Conservation (phyloP, 2,329 filamentous ascomycete species). For the Aureobasidium leucospermi region DNA sequence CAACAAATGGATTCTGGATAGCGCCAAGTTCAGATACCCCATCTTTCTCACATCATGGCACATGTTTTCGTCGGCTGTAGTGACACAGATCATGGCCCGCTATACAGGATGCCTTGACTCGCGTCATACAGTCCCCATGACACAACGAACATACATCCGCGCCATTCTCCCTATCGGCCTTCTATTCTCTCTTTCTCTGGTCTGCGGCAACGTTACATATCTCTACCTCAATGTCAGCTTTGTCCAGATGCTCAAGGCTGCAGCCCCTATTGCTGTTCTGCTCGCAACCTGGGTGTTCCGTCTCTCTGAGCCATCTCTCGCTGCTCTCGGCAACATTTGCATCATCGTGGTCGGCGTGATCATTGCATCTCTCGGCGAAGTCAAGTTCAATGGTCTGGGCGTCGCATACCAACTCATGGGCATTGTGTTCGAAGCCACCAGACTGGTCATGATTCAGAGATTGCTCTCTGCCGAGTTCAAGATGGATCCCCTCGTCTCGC, state of each 20-base stretch:
- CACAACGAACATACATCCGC: slow-evolving; percentile 20
- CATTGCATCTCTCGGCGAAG: slow-evolving; percentile 20
- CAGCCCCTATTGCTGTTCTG: slow-evolving; percentile 19
- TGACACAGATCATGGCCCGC: slow-evolving; percentile 22
- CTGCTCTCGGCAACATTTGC: slow-evolving; percentile 20
- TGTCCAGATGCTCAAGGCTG: slow-evolving; percentile 24
- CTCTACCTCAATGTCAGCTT: slow-evolving; percentile 23
- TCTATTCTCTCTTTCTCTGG: slow-evolving; percentile 20
- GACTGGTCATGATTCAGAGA: slow-evolving; percentile 19
- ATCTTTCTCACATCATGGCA: slow-evolving; percentile 23
- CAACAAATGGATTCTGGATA: slow-evolving; percentile 85
- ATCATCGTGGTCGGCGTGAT: slow-evolving; percentile 20
- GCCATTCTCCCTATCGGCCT: slow-evolving; percentile 23
- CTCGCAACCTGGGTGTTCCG: slow-evolving; percentile 18
- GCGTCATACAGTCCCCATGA: slow-evolving; percentile 22
- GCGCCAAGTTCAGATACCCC: slow-evolving; percentile 52
- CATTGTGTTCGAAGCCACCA: slow-evolving; percentile 19
- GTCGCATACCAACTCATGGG: slow-evolving; percentile 18
- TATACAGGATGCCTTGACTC: slow-evolving; percentile 20
- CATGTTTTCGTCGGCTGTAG: slow-evolving; percentile 20
- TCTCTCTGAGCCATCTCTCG: slow-evolving; percentile 16
- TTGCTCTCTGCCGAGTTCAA: slow-evolving; percentile 19
- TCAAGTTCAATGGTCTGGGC: slow-evolving; percentile 19
- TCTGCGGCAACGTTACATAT: slow-evolving; percentile 22
- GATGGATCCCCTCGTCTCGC: slow-evolving; percentile 21